These are phyloP conservation scores for Cryphonectria japonica DNA, from an alignment of 2,329 filamentous ascomycete species.

Conservation along the genomic window DNA sequence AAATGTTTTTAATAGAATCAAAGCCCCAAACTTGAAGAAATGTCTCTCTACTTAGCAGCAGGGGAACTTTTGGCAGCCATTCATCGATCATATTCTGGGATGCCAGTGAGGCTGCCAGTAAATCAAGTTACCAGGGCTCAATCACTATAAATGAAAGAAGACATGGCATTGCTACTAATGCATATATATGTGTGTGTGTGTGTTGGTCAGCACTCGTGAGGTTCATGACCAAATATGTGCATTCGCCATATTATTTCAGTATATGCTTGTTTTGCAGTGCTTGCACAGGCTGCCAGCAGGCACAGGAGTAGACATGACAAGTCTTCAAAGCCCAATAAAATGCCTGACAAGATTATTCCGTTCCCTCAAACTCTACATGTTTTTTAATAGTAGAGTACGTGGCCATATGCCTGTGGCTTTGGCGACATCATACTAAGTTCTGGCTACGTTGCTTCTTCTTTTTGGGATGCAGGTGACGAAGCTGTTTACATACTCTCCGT, in stretches of 20 bases:
- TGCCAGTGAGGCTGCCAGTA: background rate
- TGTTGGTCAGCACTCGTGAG: too few relatives aligned
- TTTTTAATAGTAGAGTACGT: background rate
- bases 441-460: conserved; percentile 14
- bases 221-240: too few relatives aligned
- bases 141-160: too few relatives aligned
- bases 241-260: too few relatives aligned
- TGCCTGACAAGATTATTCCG: background rate
- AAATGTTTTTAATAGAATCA: background rate
- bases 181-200: too few relatives aligned
- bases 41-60: background rate
- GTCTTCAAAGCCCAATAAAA: background rate
- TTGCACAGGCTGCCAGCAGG: background rate
- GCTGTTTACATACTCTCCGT: background rate
- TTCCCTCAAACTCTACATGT: background rate
- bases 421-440: background rate
- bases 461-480: background rate
- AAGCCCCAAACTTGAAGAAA: background rate
- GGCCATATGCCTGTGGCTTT: background rate
- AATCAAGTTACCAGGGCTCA: too few relatives aligned
- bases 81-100: background rate
- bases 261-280: background rate
- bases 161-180: too few relatives aligned
- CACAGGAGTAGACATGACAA: background rate
- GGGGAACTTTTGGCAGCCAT: background rate